Conservation (phyloP, 371 early-diverging fungal species). For the Mucor saturninus region DNA sequence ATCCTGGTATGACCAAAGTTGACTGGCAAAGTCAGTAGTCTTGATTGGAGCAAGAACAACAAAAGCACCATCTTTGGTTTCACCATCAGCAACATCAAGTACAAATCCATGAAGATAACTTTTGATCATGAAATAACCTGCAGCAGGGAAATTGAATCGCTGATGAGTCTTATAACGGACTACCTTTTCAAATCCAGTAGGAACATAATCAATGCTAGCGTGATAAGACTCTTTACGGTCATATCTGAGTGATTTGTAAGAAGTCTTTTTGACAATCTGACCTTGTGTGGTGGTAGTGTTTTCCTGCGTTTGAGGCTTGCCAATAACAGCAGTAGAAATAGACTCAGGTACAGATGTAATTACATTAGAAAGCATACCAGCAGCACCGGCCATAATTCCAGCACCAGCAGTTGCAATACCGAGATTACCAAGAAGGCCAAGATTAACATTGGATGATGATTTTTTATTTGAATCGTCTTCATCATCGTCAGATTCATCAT, state of each 20-base stretch:
- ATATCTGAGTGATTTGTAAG: conserved; percentile 18
- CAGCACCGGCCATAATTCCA: conserved; percentile 16
- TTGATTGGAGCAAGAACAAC: conserved; percentile 40
- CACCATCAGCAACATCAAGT: conserved; percentile 39
- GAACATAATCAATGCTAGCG: conserved; percentile 30
- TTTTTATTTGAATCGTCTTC: conserved; percentile 3
- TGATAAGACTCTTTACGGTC: conserved; percentile 31
- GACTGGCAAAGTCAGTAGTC: conserved; percentile 46
- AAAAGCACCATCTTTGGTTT: conserved; percentile 29
- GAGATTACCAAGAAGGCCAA: conserved; percentile 10
- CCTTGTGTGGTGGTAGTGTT: neutral
- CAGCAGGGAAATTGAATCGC: conserved; percentile 28
- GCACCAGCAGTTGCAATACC: conserved; percentile 32
- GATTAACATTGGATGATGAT: conserved; percentile 1
- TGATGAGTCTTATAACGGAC: conserved; percentile 41
- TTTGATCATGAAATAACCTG: conserved; percentile 51
- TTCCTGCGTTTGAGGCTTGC: conserved; percentile 3
- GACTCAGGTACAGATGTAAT: conserved; percentile 15
- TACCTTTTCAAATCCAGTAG: conserved; percentile 46
- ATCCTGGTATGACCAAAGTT: conserved; percentile 59
- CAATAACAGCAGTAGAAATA: conserved; percentile 10
- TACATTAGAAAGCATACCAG: conserved; percentile 3
- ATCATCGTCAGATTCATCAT: conserved; percentile 2
- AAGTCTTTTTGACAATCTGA: conserved; percentile 17
- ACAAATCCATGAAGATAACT: conserved; percentile 50